A percentile compares a stretch with the other conserved stretches of the same genome.
Evolutionary conservation across 2,329 filamentous ascomycete species (phyloP).

Genomic region (Colletotrichum simmondsii): DNA sequence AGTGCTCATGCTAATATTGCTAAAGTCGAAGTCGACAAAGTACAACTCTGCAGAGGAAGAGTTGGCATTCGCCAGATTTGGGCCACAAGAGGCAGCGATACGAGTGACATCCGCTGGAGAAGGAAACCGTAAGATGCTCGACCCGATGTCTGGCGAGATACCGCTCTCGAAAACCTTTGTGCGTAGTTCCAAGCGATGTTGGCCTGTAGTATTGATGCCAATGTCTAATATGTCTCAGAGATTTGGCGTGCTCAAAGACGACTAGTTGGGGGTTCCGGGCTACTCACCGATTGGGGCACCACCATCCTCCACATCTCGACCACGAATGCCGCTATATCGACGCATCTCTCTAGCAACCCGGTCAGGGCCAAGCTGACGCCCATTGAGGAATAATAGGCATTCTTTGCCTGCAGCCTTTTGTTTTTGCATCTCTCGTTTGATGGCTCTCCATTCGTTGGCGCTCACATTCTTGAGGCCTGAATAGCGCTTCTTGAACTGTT

Average conservation of each 20-base stretch:
- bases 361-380: neutral
- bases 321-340: neutral
- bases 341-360: neutral
- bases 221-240: neutral
- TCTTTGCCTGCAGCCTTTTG: neutral
- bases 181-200: fast-evolving
- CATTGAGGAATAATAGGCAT: neutral
- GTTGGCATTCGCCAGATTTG: fast-evolving
- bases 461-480: neutral
- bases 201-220: neutral
- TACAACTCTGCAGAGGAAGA: fast-evolving
- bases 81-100: fast-evolving
- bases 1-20: too few relatives aligned
- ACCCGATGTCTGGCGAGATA: too few relatives aligned
- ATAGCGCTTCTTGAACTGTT: neutral
- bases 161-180: too few relatives aligned
- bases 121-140: too few relatives aligned
- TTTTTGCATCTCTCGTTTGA: neutral
- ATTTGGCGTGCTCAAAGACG: neutral
- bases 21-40: fast-evolving
- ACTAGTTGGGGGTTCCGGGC: fast-evolving
- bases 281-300: neutral
- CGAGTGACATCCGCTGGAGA: too few relatives aligned
- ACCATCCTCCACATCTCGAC: neutral
- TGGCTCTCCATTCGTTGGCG: neutral